These are phyloP conservation scores for Beauveria sp. DNA, from an alignment of 2,329 filamentous ascomycete genomes.

Conservation along the genomic window DNA sequence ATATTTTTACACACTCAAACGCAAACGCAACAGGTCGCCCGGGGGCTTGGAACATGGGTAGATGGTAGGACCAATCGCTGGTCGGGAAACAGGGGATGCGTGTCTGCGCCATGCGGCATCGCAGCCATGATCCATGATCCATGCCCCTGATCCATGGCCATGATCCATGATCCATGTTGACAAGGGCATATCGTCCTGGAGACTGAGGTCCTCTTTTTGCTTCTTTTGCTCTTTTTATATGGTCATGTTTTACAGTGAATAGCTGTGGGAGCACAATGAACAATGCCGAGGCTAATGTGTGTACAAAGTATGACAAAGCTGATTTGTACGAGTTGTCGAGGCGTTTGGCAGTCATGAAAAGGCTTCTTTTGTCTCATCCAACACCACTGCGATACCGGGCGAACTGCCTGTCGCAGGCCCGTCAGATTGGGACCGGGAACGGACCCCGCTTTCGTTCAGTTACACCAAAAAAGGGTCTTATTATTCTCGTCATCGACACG, in stretches of 20 bases:
- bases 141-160: neutral
- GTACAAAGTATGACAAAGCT: too few species aligned
- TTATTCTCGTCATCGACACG: too few species aligned
- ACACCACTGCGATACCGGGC: too few species aligned
- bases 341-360: too few species aligned
- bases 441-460: too few species aligned
- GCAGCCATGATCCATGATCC: neutral
- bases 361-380: too few species aligned
- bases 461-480: too few species aligned
- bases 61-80: neutral
- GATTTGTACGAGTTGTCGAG: too few species aligned
- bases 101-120: slow-evolving; percentile 3
- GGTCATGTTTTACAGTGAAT: neutral
- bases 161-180: too few species aligned
- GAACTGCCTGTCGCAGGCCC: too few species aligned
- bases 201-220: neutral
- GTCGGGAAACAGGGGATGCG: neutral
- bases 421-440: too few species aligned
- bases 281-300: neutral
- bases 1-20: neutral
- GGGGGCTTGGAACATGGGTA: slow-evolving; percentile 1
- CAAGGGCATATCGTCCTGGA: neutral
- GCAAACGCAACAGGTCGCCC: neutral
- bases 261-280: neutral
- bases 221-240: neutral